Evolutionary conservation across 192 early-diverging fungal genomes (phyloP).

Genomic region (Irineochytrium annulatum): DNA sequence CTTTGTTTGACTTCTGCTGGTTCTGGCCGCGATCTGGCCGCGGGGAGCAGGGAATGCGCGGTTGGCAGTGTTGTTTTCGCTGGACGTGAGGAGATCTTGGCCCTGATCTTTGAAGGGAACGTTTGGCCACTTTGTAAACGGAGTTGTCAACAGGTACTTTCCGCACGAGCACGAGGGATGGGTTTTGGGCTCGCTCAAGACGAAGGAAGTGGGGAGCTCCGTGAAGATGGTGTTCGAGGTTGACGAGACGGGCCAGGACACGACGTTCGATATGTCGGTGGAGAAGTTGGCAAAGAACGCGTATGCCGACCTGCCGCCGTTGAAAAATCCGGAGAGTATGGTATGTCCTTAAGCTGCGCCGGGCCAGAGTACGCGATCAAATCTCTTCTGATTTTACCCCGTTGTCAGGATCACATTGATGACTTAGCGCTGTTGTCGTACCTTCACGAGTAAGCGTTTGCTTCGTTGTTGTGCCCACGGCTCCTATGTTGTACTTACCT

Average conservation of each 20-base stretch:
- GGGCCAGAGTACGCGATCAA: no score
- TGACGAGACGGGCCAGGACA: slow-evolving; percentile 63
- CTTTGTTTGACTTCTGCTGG: background rate
- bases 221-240: slow-evolving; percentile 59
- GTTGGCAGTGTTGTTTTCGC: no score
- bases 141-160: slow-evolving; percentile 49
- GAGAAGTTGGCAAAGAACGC: slow-evolving; percentile 64
- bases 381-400: no score
- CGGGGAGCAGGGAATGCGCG: no score
- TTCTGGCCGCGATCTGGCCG: no score
- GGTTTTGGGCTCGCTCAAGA: slow-evolving; percentile 62
- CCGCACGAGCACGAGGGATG: slow-evolving; percentile 81
- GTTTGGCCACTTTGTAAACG: no score
- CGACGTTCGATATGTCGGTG: slow-evolving; percentile 68
- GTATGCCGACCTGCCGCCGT: slow-evolving; percentile 73
- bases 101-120: no score
- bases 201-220: slow-evolving; percentile 49
- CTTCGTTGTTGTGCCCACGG: background rate
- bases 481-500: background rate
- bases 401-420: slow-evolving; percentile 11
- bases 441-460: slow-evolving; percentile 23
- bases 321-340: slow-evolving; percentile 88
- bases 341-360: slow-evolving; percentile 37
- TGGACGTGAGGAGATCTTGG: no score
- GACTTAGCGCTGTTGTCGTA: slow-evolving; percentile 23